Conservation (phyloP, 2,329 filamentous ascomycete species). For the Cladorrhinum sp. region DNA sequence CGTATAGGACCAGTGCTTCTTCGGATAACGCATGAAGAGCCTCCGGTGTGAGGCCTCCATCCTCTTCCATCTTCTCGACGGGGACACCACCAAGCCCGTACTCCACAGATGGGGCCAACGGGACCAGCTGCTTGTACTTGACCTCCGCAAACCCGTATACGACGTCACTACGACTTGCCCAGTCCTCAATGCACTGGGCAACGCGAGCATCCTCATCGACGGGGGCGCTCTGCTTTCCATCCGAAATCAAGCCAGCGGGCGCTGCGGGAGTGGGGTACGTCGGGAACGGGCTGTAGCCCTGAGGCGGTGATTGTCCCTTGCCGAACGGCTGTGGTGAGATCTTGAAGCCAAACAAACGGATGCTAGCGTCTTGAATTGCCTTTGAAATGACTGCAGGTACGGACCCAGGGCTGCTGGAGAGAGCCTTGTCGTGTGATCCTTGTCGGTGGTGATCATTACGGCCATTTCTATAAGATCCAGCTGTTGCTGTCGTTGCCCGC, state of each 20-base stretch:
- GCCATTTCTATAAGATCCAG: conserved; percentile 65
- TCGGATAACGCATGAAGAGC: conserved; percentile 85
- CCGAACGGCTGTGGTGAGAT: conserved; percentile 59
- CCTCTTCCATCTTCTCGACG: conserved; percentile 59
- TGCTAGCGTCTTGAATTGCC: conserved; percentile 88
- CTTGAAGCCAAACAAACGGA: conserved; percentile 68
- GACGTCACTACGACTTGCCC: conserved; percentile 88
- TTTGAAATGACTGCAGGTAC: conserved; percentile 91
- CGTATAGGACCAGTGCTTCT: conserved; percentile 91
- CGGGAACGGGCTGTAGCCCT: conserved; percentile 77
- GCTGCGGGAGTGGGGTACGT: conserved; percentile 70
- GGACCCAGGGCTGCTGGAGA: conserved; percentile 67
- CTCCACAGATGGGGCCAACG: conserved; percentile 74
- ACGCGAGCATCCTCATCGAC: conserved; percentile 77
- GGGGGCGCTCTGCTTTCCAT: conserved; percentile 56
- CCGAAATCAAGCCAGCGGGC: conserved; percentile 62
- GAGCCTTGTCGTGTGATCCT: conserved; percentile 72
- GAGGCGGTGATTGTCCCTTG: conserved; percentile 69
- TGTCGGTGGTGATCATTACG: conserved; percentile 70
- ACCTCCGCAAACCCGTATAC: conserved; percentile 98
- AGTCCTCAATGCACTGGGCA: conserved; percentile 82
- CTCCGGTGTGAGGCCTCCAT: conserved; percentile 77
- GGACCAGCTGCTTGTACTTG: conserved; percentile 96
- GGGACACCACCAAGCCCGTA: conserved; percentile 65
- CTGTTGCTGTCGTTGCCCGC: conserved; percentile 68